Conservation (phyloP, 2,329 filamentous ascomycete genomes). For the Penicillium sp. region DNA sequence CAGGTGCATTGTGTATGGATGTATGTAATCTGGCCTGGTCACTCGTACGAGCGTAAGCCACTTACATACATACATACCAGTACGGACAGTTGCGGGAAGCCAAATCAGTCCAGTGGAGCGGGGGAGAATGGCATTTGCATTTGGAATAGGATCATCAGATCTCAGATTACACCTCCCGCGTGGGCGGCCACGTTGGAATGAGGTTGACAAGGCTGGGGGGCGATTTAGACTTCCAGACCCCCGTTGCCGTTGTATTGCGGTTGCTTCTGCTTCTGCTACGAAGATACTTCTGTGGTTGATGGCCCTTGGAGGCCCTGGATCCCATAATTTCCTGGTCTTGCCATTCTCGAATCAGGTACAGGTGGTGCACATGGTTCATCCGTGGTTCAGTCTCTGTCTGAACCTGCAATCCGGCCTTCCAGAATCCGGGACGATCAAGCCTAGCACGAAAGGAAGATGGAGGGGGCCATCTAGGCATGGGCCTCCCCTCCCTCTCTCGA, state of each 20-base stretch:
- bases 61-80: conserved; percentile 23
- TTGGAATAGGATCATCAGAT: conserved; percentile 10
- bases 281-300: no score
- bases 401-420: conserved; percentile 13
- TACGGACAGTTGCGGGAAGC: conserved; percentile 9
- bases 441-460: conserved; percentile 4
- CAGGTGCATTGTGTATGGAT: conserved; percentile 17
- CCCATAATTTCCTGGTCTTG: conserved; percentile 5
- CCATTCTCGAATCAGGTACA: conserved; percentile 4
- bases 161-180: conserved; percentile 11
- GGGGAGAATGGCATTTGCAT: conserved; percentile 1
- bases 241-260: background rate
- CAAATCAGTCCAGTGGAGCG: conserved; percentile 3
- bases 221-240: background rate
- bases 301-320: background rate
- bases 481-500: background rate
- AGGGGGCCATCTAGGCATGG: conserved; percentile 6
- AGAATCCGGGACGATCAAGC: conserved; percentile 15
- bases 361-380: background rate
- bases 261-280: background rate
- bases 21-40: background rate
- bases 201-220: conserved; percentile 2
- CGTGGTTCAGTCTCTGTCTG: conserved; percentile 5
- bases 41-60: conserved; percentile 4
- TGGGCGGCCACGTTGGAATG: conserved; percentile 20